Percentiles rank a stretch among this genome's conserved stretches.
Evolutionary conservation across 768 basidiomycete genomes (phyloP).

Genomic region (Boletus sp.): DNA sequence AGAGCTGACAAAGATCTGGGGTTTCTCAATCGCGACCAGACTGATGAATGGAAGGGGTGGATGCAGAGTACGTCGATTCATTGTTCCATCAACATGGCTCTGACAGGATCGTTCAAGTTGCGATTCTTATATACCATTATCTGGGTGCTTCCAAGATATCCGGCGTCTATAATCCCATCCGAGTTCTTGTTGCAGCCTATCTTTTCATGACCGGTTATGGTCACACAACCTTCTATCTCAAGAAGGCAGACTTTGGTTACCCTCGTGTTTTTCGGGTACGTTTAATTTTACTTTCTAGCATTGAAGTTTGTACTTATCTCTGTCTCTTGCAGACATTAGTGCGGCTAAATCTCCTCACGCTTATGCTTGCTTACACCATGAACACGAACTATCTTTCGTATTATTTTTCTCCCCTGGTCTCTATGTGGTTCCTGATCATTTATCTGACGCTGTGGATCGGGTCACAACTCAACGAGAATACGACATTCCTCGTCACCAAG

Average conservation of each 20-base stretch:
- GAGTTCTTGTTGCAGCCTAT: constrained; percentile 84
- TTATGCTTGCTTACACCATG: constrained; percentile 85
- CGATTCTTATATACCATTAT: constrained; percentile 91
- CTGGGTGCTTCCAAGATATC: constrained; percentile 84
- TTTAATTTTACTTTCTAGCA: background rate
- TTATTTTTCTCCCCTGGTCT: constrained; percentile 88
- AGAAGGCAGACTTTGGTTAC: constrained; percentile 85
- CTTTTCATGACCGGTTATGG: constrained; percentile 94
- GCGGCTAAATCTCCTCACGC: constrained; percentile 78
- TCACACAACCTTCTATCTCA: constrained; percentile 83
- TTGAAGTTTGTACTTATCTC: background rate
- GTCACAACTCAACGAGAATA: constrained; percentile 67
- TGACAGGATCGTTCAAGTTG: constrained; percentile 46
- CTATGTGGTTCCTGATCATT: constrained; percentile 87
- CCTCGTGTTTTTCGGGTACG: constrained; percentile 67
- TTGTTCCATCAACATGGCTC: background rate
- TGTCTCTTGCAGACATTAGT: constrained; percentile 55
- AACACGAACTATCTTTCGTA: constrained; percentile 89
- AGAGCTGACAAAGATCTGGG: constrained; percentile 79
- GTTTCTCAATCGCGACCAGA: constrained; percentile 88
- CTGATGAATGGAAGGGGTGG: constrained; percentile 98
- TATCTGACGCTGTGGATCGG: constrained; percentile 76
- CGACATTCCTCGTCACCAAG: constrained; percentile 66
- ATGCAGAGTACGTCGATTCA: constrained; percentile 73
- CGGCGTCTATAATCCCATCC: constrained; percentile 90